A percentile compares a stretch with the other conserved stretches of the same genome.
Evolutionary conservation across 768 basidiomycete species (phyloP).

Genomic region (Lactarius trivialis): DNA sequence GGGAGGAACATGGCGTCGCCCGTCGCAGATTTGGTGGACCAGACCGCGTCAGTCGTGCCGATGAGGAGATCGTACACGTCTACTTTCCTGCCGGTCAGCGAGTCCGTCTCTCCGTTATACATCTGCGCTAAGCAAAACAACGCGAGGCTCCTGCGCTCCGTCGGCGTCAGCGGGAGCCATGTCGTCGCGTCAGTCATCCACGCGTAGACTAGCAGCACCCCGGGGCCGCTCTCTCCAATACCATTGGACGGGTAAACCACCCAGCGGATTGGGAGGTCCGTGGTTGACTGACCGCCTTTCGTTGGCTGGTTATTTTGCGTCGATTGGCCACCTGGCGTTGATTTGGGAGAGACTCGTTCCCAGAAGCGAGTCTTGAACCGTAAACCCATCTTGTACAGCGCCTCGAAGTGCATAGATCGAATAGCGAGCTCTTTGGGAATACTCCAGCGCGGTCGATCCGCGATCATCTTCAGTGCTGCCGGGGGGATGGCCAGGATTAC

Average conservation of each 20-base stretch:
- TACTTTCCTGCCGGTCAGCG: not conserved
- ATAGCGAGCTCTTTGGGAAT: slow-evolving; percentile 23
- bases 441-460: slow-evolving; percentile 24
- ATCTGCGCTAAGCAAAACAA: slow-evolving; percentile 23
- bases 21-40: slow-evolving; percentile 25
- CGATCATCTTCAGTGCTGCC: slow-evolving; percentile 25
- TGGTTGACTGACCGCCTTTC: no score
- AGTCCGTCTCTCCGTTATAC: slow-evolving; percentile 18
- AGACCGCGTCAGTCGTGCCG: slow-evolving; percentile 24
- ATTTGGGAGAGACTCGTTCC: slow-evolving; percentile 8
- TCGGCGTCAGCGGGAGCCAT: slow-evolving; percentile 23
- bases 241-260: slow-evolving; percentile 21
- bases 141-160: slow-evolving; percentile 23
- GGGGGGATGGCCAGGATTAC: slow-evolving; percentile 26
- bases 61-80: slow-evolving; percentile 25
- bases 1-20: slow-evolving; percentile 30
- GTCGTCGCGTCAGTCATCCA: slow-evolving; percentile 26
- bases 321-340: slow-evolving; percentile 17
- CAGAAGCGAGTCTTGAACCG: slow-evolving; percentile 24
- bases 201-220: slow-evolving; percentile 26
- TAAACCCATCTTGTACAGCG: slow-evolving; percentile 25
- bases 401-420: slow-evolving; percentile 26
- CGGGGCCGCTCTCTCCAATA: slow-evolving; percentile 23
- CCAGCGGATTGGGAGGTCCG: slow-evolving; percentile 22
- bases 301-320: no score